Evolutionary conservation across 2,329 filamentous ascomycete species (phyloP), one percentile per base, ranked within the genome.

Genomic region (Shiraia sp.): DNA sequence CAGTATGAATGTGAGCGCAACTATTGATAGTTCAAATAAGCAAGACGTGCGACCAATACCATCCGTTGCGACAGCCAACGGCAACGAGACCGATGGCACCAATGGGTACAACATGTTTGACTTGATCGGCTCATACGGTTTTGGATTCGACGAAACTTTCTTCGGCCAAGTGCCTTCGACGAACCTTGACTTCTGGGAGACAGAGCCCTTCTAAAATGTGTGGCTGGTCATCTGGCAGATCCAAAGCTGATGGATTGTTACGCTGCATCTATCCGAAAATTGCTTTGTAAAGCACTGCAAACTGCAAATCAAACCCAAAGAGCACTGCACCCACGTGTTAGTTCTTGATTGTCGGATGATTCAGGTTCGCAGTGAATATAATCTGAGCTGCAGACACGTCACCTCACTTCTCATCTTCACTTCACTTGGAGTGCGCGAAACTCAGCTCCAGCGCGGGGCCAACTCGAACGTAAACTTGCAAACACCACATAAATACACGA

Each of bases 61-160:
- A 22, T 42, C 37, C 22, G 35, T 25, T 7, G 45, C 19, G 9
- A 36, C 41, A 6, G 22, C 25, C 7, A 22, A n/a, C 2, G 35
- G 28, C 27, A 17, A 34, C 22, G 7, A 25, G 28, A 13, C 30
- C 10, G 38, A 51, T 23, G 31, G 40, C 9, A 33, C 49, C 13
- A 49, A 53, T 24, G 51, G 49, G 10, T 60, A 53, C 32, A 59
- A 55, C 22, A 61, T 60, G 52, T 60, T 62, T 36, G 55, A 65
- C 36, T 32, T 65, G 32, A 61, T 63, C 23, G 57, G 58, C 6
- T 62, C 53, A 10, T 65, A 65, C 45, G 61, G 61, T 13, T 65
- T 65, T 40, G 61, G 61, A 4, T 63, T 63, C 32, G 61, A 65
- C 22, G 62, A 64, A 38, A 55, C 59, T 3, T 65, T 63, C n/a